Evolutionary conservation across 768 basidiomycete species (phyloP).

Genomic region (Lactarius hatsudake): DNA sequence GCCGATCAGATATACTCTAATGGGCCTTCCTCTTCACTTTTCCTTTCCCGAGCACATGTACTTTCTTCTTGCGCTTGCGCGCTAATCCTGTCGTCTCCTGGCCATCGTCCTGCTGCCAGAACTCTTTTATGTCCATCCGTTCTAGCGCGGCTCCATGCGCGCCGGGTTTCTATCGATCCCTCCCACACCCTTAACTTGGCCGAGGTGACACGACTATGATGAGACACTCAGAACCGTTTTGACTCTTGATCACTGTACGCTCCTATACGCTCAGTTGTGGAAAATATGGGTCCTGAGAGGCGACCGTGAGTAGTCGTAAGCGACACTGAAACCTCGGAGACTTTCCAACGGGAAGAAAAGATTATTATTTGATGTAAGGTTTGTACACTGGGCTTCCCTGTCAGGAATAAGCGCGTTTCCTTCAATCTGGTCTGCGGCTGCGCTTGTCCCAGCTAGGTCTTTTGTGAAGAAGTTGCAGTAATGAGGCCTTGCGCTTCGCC

Average conservation of each 20-base stretch:
- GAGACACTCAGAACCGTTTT: constrained; percentile 1
- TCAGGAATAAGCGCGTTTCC: background rate
- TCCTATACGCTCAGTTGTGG: constrained; percentile 7
- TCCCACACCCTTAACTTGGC: background rate
- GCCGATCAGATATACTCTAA: constrained; percentile 29
- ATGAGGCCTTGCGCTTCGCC: background rate
- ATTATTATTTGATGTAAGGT: background rate
- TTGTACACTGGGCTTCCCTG: background rate
- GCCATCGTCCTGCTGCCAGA: constrained; percentile 6
- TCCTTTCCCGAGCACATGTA: constrained; percentile 22
- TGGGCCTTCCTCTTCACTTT: constrained; percentile 19
- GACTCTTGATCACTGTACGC: constrained; percentile 1
- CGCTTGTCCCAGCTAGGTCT: background rate
- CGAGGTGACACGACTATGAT: constrained; percentile 1
- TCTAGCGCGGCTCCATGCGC: constrained; percentile 9
- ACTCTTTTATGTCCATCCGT: constrained; percentile 6
- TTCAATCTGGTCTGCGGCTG: constrained; percentile 9
- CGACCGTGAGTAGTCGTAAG: constrained; percentile 11
- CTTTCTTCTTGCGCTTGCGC: constrained; percentile 21
- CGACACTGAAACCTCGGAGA: constrained; percentile 1
- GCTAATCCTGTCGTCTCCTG: constrained; percentile 19
- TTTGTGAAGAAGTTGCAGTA: background rate
- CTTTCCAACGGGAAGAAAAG: background rate
- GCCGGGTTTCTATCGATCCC: constrained; percentile 5
- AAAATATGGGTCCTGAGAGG: constrained; percentile 13